These are phyloP conservation scores for Trichomonascaceae sp. DNA, from an alignment of 1,139 yeast species.

Conservation along the genomic window DNA sequence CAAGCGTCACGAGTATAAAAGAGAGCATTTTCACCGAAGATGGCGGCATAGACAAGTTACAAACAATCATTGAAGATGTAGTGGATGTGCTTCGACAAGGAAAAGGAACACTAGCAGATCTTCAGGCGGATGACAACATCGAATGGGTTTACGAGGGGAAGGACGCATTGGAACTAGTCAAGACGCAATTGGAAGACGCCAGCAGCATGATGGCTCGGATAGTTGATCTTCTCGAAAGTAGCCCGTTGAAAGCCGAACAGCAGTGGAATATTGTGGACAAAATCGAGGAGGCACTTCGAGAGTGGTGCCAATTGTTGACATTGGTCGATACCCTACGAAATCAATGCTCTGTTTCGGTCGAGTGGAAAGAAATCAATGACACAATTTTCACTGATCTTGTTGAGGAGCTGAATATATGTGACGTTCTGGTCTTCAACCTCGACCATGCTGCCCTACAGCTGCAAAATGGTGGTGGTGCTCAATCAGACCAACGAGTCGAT, in stretches of 20 bases:
- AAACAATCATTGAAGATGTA: too few relatives aligned
- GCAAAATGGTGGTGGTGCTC: too few relatives aligned
- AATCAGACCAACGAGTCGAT: neutral
- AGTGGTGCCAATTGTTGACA: conserved; percentile 32
- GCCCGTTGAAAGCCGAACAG: conserved; percentile 3
- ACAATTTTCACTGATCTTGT: conserved; percentile 40
- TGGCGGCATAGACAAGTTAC: too few relatives aligned
- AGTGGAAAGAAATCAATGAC: conserved; percentile 44
- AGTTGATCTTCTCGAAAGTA: conserved; percentile 27
- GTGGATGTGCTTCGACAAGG: too few relatives aligned
- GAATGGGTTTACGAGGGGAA: conserved; percentile 41
- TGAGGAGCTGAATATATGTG: conserved; percentile 37
- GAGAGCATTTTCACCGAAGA: too few relatives aligned
- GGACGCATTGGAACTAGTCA: conserved; percentile 31
- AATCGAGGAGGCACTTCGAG: conserved; percentile 16
- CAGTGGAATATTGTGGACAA: conserved; percentile 11
- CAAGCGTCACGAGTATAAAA: too few relatives aligned
- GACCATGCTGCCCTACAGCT: too few relatives aligned
- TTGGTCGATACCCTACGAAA: conserved; percentile 29
- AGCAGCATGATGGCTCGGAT: conserved; percentile 37
- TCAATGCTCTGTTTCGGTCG: conserved; percentile 41
- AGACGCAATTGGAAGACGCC: conserved; percentile 30
- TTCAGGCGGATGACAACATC: conserved; percentile 19
- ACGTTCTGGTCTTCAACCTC: conserved; percentile 22
- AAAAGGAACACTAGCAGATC: conserved; percentile 11